phyloP scores from a whole-genome alignment of 2,329 filamentous ascomycete genomes.

The Colletotrichum chrysophilum region DNA sequence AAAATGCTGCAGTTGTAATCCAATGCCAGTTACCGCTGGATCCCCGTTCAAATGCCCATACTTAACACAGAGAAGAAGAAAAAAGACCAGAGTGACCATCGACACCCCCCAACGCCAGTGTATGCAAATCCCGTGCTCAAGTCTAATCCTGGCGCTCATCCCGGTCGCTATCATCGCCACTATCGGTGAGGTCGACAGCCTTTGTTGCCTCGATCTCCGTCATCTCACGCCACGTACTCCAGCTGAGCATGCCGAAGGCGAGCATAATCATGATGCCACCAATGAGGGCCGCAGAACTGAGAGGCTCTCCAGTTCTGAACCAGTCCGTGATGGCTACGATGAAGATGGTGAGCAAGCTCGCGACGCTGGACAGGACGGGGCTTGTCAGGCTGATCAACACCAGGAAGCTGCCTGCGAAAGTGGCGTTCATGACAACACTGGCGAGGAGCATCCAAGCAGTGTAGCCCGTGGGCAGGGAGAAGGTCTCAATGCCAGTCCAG shows the following conservation, averaged over 20 bases:
- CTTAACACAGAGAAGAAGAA: not conserved
- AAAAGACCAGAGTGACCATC: not conserved
- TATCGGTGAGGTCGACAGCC: conserved; percentile 48
- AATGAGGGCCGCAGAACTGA: conserved; percentile 75
- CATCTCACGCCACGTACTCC: conserved; percentile 94
- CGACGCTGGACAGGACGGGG: conserved; percentile 90
- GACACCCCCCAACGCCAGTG: conserved; percentile 4
- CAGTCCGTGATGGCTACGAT: conserved; percentile 93
- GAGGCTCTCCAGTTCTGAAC: conserved; percentile 77
- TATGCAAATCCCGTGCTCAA: not conserved
- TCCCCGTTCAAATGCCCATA: not conserved
- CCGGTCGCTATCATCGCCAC: conserved; percentile 50
- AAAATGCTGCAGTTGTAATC: not conserved
- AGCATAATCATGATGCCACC: conserved; percentile 89
- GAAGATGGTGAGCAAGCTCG: conserved; percentile 94
- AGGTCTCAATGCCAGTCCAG: conserved; percentile 76
- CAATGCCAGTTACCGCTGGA: not conserved
- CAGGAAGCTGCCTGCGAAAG: conserved; percentile 91
- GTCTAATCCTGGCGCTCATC: conserved; percentile 37
- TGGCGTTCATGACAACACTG: conserved; percentile 85
- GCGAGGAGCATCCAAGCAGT: conserved; percentile 82
- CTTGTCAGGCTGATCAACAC: conserved; percentile 92
- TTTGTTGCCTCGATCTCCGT: conserved; percentile 77
- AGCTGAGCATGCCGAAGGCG: conserved; percentile 86
- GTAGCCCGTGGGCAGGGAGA: conserved; percentile 79